A percentile compares a stretch with the other conserved stretches of the same genome.
Conservation (phyloP, 1,139 yeast genomes). For the Pichia sp. region DNA sequence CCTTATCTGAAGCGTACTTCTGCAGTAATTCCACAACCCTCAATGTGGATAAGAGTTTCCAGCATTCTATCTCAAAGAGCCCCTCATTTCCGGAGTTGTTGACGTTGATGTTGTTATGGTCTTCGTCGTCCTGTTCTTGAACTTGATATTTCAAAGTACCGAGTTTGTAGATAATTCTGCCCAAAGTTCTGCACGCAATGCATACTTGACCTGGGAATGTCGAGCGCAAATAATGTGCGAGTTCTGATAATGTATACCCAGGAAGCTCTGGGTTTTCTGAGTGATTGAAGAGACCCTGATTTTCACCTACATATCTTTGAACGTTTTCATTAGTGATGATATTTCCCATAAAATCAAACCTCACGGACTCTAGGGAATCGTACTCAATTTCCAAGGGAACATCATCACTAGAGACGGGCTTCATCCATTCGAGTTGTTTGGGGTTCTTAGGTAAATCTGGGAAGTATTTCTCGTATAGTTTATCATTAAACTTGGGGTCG, state of each 20-base stretch:
- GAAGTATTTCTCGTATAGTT: slow-evolving; percentile 76
- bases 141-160: slow-evolving; percentile 51
- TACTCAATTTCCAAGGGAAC: slow-evolving; percentile 35
- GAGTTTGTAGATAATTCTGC: slow-evolving; percentile 76
- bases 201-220: slow-evolving; percentile 80
- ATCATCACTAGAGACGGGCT: slow-evolving; percentile 35
- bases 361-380: slow-evolving; percentile 58
- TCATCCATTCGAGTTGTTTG: slow-evolving; percentile 87
- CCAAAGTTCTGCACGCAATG: slow-evolving; percentile 78
- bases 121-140: slow-evolving; percentile 31
- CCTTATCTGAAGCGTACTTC: slow-evolving; percentile 66
- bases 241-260: slow-evolving; percentile 82
- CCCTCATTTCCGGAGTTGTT: slow-evolving; percentile 20
- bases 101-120: slow-evolving; percentile 30
- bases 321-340: slow-evolving; percentile 45
- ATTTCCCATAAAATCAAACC: slow-evolving; percentile 87
- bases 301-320: slow-evolving; percentile 31
- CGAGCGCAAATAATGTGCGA: slow-evolving; percentile 74
- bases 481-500: slow-evolving; percentile 72
- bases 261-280: slow-evolving; percentile 84
- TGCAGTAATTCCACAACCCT: slow-evolving; percentile 64
- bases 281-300: slow-evolving; percentile 85
- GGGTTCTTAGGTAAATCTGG: slow-evolving; percentile 86
- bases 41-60: slow-evolving; percentile 65
- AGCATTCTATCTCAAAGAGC: slow-evolving; percentile 57